A percentile compares a stretch with the other conserved stretches of the same genome.
Evolutionary conservation across 2,329 filamentous ascomycete genomes (phyloP).

Genomic region (Trichoderma asperellum): DNA sequence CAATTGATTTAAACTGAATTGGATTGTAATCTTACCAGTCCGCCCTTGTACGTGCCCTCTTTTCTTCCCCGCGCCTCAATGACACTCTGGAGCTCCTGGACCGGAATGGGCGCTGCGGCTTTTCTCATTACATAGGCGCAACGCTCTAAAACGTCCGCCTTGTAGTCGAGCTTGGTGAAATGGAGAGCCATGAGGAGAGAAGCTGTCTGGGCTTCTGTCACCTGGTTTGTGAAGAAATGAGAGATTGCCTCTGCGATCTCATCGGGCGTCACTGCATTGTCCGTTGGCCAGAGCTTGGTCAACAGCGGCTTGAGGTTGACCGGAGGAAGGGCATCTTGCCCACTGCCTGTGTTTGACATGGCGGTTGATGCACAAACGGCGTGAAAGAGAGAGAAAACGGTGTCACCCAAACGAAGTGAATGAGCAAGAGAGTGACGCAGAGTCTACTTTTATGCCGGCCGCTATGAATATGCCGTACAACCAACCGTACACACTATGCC

Average conservation of each 20-base stretch:
- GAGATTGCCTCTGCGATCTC: slow-evolving; percentile 91
- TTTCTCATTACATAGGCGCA: slow-evolving; percentile 83
- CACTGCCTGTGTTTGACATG: slow-evolving; percentile 34
- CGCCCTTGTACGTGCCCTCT: slow-evolving; percentile 78
- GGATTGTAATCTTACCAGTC: slow-evolving; percentile 64
- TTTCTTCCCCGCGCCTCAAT: slow-evolving; percentile 63
- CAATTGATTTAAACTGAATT: background rate
- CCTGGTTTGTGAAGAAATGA: slow-evolving; percentile 85
- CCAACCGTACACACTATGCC: slow-evolving; percentile 5
- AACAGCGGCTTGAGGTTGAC: slow-evolving; percentile 73
- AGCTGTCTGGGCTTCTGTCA: slow-evolving; percentile 86
- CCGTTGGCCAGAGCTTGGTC: slow-evolving; percentile 69
- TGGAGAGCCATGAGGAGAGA: slow-evolving; percentile 89
- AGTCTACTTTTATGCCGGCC: background rate
- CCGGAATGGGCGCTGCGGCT: slow-evolving; percentile 74
- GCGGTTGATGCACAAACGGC: slow-evolving; percentile 6
- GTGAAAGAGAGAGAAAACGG: slow-evolving; percentile 1
- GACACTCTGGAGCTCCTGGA: slow-evolving; percentile 61
- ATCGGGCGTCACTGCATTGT: slow-evolving; percentile 64
- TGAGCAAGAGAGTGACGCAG: background rate
- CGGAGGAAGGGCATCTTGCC: slow-evolving; percentile 39
- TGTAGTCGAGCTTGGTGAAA: slow-evolving; percentile 83
- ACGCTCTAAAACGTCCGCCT: slow-evolving; percentile 82
- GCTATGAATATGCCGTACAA: slow-evolving; percentile 8
- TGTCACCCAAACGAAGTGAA: background rate